Evolutionary conservation across 2,329 filamentous ascomycete genomes (phyloP), one percentile per base, ranked within the genome.

Genomic region (Clonostachys chloroleuca): DNA sequence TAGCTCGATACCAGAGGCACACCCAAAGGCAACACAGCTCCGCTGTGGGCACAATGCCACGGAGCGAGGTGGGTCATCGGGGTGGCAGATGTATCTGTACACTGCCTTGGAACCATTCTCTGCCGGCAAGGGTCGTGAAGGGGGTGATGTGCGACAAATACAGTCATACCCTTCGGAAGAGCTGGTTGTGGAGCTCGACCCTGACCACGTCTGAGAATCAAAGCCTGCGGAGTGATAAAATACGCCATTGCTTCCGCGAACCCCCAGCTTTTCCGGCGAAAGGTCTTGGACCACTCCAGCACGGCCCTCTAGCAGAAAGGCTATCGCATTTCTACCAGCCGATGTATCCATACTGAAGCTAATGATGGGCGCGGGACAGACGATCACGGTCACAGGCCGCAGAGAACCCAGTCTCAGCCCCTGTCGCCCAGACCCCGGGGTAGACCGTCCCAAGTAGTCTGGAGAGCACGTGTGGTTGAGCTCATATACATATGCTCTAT

Each of bases 31-130:
- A 34, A 85, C 85, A 5, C 36, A 18, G 44, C 75, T 73, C 42
- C 80, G 73, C 48, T 83, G 78, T n/a, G 83, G 83, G 53, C 79
- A 85, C 34, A 87, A 77, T 1, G 83, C 78, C 10, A 86, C 75
- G 37, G 80, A 84, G n/a, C 78, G 74, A 12, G 84, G 83, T 14
- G 78, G 78, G 51, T 86, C 81, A 46, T 85, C 77, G 36, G 75
- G 64, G 3, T 75, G 80, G 56, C 83, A 84, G 39, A 87, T 57
- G 50, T 78, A 70, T 39, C 72, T 68, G 56, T 63, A 66, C 37
- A 63, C 51, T 40, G 54, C 59, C 44, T 57, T 54, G 34, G 56
- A 53, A 14, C 59, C 61, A 35, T 58, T 62, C 51, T 67, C 65
- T 50, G 12, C 56, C 57, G 47, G 66, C 52, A 4, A 57, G 49